Evolutionary conservation across 2,329 filamentous ascomycete genomes (phyloP).

Genomic region (Scedosporium aurantiacum): DNA sequence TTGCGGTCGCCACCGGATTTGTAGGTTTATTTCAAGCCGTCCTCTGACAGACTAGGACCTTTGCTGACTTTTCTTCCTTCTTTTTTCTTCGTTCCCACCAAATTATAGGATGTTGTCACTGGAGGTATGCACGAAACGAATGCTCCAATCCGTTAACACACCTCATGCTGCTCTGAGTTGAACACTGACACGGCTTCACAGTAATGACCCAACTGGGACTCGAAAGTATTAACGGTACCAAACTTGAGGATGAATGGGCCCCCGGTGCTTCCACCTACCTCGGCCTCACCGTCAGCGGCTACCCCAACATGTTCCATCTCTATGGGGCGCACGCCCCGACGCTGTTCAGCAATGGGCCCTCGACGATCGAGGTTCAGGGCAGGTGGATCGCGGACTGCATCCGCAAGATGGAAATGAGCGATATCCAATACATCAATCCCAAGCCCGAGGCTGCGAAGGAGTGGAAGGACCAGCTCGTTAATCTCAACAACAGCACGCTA

Average conservation of each 20-base stretch:
- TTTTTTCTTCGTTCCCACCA: accelerated
- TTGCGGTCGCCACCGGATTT: conserved; percentile 35
- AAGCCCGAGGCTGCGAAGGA: conserved; percentile 29
- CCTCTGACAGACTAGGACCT: background rate
- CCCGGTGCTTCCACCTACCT: conserved; percentile 31
- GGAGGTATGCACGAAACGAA: conserved; percentile 17
- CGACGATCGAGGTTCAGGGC: conserved; percentile 42
- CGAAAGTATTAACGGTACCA: conserved; percentile 24
- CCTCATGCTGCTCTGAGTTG: background rate
- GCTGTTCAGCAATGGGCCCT: conserved; percentile 43
- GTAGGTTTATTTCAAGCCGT: conserved; percentile 17
- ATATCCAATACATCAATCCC: conserved; percentile 39
- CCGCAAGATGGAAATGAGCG: conserved; percentile 31
- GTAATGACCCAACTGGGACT: conserved; percentile 35
- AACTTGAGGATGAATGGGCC: conserved; percentile 31
- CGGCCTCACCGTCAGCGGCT: conserved; percentile 30
- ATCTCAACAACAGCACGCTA: conserved; percentile 32
- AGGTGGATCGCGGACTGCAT: conserved; percentile 43
- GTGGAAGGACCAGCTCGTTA: conserved; percentile 39
- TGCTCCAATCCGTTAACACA: background rate
- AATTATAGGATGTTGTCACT: conserved; percentile 19
- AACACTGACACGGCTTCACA: conserved; percentile 1
- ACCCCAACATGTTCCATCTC: conserved; percentile 40
- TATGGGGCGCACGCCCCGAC: conserved; percentile 49
- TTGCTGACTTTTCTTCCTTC: conserved; percentile 6